phyloP scores from a whole-genome alignment of 768 basidiomycete species.

The Gyrodon lividus region DNA sequence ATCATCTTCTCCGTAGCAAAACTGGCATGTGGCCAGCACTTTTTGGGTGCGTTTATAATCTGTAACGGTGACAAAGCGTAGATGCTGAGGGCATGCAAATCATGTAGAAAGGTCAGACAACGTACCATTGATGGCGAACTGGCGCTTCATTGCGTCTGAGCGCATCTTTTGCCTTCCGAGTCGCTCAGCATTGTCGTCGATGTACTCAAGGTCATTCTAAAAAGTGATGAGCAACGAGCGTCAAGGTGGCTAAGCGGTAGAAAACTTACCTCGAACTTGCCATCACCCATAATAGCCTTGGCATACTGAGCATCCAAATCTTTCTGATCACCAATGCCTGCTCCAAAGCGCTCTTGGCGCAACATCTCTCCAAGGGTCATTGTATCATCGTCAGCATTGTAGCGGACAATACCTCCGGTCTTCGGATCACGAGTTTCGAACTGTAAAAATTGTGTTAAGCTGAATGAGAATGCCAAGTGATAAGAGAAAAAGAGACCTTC shows the following conservation, averaged over 20 bases:
- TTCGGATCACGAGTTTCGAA: constrained; percentile 89
- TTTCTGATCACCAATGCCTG: constrained; percentile 89
- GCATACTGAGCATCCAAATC: constrained; percentile 90
- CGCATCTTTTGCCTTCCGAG: constrained; percentile 94
- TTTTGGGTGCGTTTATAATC: constrained; percentile 96
- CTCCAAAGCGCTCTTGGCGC: constrained; percentile 88
- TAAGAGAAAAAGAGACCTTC: constrained; percentile 41
- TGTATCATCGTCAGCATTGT: constrained; percentile 88
- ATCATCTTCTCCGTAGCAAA: constrained; percentile 94
- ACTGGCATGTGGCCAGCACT: constrained; percentile 78
- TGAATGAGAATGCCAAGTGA: neutral
- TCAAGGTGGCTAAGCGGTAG: neutral
- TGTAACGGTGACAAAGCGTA: constrained; percentile 29
- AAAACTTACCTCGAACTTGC: constrained; percentile 71
- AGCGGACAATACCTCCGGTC: constrained; percentile 85
- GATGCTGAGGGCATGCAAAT: neutral
- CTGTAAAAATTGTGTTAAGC: constrained; percentile 32
- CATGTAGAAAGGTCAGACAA: neutral
- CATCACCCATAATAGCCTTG: constrained; percentile 81
- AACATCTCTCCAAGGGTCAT: constrained; percentile 88
- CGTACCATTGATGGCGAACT: constrained; percentile 92
- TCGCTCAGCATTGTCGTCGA: constrained; percentile 95
- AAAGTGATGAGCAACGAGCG: neutral
- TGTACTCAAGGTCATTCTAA: constrained; percentile 87
- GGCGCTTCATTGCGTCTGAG: constrained; percentile 92